Conservation (phyloP, 164 flowering plant genomes). For the Berberis vulgaris region DNA sequence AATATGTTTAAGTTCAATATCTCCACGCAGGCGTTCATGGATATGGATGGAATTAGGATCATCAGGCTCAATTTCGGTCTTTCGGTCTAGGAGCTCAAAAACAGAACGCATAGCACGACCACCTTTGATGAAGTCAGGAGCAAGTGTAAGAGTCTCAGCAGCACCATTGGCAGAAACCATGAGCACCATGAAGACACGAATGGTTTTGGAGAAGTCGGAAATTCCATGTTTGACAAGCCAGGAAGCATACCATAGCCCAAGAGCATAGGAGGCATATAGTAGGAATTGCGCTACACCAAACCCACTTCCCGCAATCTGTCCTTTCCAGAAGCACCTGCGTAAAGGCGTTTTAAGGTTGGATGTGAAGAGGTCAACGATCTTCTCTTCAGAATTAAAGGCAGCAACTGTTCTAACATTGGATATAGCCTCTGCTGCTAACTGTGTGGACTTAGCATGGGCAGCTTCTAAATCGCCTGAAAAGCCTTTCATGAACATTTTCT, state of each 20-base stretch:
- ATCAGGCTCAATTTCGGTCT: conserved; percentile 86
- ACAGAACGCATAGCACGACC: conserved; percentile 93
- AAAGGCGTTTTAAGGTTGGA: conserved; percentile 56
- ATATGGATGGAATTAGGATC: conserved; percentile 53
- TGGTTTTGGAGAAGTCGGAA: conserved; percentile 91
- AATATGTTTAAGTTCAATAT: conserved; percentile 82
- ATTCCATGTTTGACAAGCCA: conserved; percentile 95
- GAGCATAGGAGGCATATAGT: conserved; percentile 91
- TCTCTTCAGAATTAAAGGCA: conserved; percentile 87
- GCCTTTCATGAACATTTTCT: conserved; percentile 98
- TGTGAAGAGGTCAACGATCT: conserved; percentile 70
- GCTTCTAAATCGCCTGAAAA: conserved; percentile 94
- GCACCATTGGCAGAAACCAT: conserved; percentile 99
- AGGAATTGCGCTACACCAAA: conserved; percentile 85
- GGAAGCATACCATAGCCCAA: conserved; percentile 96
- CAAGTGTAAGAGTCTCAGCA: conserved; percentile 93
- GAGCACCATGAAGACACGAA: conserved; percentile 95
- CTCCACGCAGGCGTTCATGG: conserved; percentile 80
- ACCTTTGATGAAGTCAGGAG: conserved; percentile 95
- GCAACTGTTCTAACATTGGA: conserved; percentile 91
- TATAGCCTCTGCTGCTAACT: conserved; percentile 94
- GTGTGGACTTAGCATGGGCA: conserved; percentile 87
- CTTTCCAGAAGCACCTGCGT: conserved; percentile 87
- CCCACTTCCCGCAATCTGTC: conserved; percentile 93
- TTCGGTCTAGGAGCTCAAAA: conserved; percentile 83